Base-by-base conservation (phyloP, 2,329 filamentous ascomycete genomes). In the Drechmeria coniospora region DNA sequence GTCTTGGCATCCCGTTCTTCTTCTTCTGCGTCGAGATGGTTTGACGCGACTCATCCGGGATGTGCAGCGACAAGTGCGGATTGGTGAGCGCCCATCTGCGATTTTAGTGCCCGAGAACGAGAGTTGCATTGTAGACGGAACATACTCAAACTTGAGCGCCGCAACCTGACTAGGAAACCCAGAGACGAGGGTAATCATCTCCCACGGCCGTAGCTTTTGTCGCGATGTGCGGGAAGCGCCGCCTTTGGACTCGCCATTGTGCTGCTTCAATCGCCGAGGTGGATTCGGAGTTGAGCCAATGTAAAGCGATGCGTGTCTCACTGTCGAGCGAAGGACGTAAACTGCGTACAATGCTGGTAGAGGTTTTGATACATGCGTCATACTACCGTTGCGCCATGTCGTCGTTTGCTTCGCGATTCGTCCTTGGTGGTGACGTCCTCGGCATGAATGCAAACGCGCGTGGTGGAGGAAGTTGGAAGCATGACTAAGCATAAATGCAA, bases 141-240 rank as follows among this genome's bases (percentile, higher is more conserved):
- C n/a, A n/a, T 63, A 90, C 79, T 95, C 87, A 46, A 98, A 95
- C 46, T 95, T 87, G 36, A 98, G 56, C 1, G 90, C 90, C 1
- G 81, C 83, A 20, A 87, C 72, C 43, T 77, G 77, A 39, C 79
- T 87, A 0, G 81, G 83, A 38, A 98, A 98, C 0, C 87, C 87
- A 6, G 80, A 79, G 2, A 95, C 79, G 5, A 94, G 61, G 22
- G 73, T 74, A 2, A 81, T 69, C 79, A 93, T 92, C 46, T 92
- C 80, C 84, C 90, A 95, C 0, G 90, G 90, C 23, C 82, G 68
- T 35, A 86, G 54, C 4, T 54, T 72, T 25, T 59, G 53, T 28
- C 69, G 65, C 8, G 77, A 69, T 1, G 90, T 98, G 25, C 75
- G 68, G 17, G 63, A 70, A 17, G 90, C 90, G 20, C 90, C 90